Evolutionary conservation across 257 asterid genomes (phyloP).

Genomic region (Capsicum chinense): DNA sequence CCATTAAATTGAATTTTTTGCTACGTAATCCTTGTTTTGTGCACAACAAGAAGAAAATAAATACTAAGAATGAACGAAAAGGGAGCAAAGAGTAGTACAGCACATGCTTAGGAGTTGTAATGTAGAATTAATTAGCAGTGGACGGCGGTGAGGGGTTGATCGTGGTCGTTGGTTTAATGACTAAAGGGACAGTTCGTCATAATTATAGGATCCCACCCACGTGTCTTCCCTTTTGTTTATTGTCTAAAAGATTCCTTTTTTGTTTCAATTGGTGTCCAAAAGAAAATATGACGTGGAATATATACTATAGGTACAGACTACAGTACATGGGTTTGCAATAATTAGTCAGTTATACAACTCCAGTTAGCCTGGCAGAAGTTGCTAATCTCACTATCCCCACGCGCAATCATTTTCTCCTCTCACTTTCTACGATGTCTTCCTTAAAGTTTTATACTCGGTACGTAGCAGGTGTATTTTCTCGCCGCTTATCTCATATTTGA

Average conservation of each 20-base stretch:
- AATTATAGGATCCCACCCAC: conserved; percentile 24
- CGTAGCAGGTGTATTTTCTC: too few species aligned
- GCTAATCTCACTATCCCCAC: background rate
- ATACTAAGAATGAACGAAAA: too few species aligned
- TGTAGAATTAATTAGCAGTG: conserved; percentile 5
- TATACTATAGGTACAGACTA: background rate
- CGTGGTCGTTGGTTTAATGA: conserved; percentile 19
- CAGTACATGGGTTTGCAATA: background rate
- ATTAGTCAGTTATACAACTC: background rate
- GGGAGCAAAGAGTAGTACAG: background rate
- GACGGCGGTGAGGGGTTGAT: background rate
- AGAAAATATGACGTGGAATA: background rate
- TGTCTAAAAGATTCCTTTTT: background rate
- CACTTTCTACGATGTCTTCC: background rate
- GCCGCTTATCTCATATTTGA: too few species aligned
- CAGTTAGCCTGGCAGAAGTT: conserved; percentile 21
- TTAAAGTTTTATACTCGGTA: too few species aligned
- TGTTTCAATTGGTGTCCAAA: background rate
- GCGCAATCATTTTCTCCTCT: background rate
- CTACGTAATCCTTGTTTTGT: background rate
- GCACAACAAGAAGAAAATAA: background rate
- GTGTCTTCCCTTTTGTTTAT: background rate
- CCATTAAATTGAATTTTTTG: background rate
- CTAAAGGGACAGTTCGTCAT: background rate
- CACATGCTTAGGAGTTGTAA: conserved; percentile 7